phyloP scores from a whole-genome alignment of 495 filamentous ascomycete genomes.

The Cairneyella variabilis region DNA sequence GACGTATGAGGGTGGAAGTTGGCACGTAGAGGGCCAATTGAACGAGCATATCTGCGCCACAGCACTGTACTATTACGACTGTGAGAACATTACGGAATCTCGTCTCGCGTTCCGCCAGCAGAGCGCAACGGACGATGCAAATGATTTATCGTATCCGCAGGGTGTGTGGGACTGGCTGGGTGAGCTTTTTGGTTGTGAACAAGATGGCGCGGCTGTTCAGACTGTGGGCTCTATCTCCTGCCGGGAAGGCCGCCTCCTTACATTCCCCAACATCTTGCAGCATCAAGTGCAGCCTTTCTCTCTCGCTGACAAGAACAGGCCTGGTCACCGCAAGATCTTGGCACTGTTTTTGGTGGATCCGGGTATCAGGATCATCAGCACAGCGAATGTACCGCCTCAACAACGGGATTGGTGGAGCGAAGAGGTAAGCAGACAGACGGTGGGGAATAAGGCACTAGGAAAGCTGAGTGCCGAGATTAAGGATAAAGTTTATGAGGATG shows the following conservation, averaged over 20 bases:
- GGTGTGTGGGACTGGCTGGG: conserved; percentile 8
- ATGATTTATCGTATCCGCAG: conserved; percentile 1
- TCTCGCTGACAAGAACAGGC: conserved; percentile 43
- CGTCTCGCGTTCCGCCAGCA: conserved; percentile 47
- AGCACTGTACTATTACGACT: conserved; percentile 59
- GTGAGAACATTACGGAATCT: conserved; percentile 55
- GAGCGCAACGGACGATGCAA: conserved; percentile 8
- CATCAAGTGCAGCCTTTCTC: conserved; percentile 48
- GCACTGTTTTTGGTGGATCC: conserved; percentile 58
- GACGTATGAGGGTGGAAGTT: conserved; percentile 30
- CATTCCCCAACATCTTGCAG: conserved; percentile 45
- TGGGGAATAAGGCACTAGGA: neutral
- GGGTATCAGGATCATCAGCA: conserved; percentile 42
- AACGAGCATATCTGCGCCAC: conserved; percentile 57
- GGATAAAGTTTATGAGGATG: conserved; percentile 23
- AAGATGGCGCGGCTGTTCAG: conserved; percentile 22
- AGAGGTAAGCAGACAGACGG: conserved; percentile 12
- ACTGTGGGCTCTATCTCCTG: conserved; percentile 33
- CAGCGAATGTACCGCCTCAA: conserved; percentile 54
- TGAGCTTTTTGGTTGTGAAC: conserved; percentile 6
- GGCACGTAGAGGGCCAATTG: conserved; percentile 29
- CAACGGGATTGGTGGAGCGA: conserved; percentile 41
- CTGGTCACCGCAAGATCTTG: conserved; percentile 53
- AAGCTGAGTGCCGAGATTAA: conserved; percentile 26
- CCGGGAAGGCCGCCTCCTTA: conserved; percentile 31